Base-by-base conservation (phyloP, 2,329 filamentous ascomycete species). In the Colletotrichum chlorophyti region DNA sequence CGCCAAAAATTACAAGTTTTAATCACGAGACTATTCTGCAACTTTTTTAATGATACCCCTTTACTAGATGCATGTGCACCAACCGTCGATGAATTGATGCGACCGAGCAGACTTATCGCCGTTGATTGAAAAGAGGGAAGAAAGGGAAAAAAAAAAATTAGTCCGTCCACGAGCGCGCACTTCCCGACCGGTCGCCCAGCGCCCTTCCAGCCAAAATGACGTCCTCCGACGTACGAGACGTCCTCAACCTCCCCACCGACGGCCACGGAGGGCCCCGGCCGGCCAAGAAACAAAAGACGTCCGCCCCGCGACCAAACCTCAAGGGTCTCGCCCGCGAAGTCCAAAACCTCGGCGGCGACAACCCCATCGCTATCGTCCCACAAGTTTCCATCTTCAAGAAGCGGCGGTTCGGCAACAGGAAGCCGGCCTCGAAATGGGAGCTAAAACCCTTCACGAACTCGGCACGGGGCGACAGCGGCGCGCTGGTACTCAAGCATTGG, bases 171-270 rank as follows among this genome's bases (percentile, higher is more conserved):
- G n/a, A n/a, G n/a, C n/a, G n/a, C n/a, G n/a, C n/a, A n/a, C 29
- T 34, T 41, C 48, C 31, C 48, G 19, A 38, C 27, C 47, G 37
- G 37, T 23, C 34, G 26, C 21, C 26, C 35, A 53, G 34, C 31
- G 14, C 60, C 61, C 23, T 32, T 11, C 31, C 17, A 10, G 5
- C 64, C 68, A 79, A 68, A 63, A 91, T 91, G 88, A 82, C 88
- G 61, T 89, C 89, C 63, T 84, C 87, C 72, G 92, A 96, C 81
- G 86, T 96, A 66, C 91, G 91, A 77, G 92, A 96, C 73, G 91
- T 96, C 70, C 86, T 96, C 69, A 91, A 93, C 73, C 81, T 96
- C 71, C 88, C 89, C 46, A 79, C 86, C 65, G 88, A 87, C 27
- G 75, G 78, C 60, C 67, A 76, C 47, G 68, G 77, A 47, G 77